Evolutionary conservation across 495 filamentous ascomycete genomes (phyloP).

Genomic region (Trichoderma parareesei): DNA sequence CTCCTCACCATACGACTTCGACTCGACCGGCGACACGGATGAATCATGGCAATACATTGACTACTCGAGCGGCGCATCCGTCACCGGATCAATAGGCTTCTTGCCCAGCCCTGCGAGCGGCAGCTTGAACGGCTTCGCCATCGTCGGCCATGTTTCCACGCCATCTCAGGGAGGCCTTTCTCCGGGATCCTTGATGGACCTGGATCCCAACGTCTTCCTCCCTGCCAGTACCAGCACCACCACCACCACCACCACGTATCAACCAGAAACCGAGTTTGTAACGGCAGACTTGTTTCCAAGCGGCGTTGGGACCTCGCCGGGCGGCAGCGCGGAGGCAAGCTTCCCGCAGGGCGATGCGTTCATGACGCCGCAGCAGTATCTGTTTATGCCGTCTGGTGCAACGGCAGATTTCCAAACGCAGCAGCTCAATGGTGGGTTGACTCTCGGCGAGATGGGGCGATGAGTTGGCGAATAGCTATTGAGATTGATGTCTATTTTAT

Average conservation of each 20-base stretch:
- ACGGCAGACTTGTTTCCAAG: not conserved
- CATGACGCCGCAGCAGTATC: constrained; percentile 6
- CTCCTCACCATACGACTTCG: constrained; percentile 23
- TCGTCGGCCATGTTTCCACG: constrained; percentile 22
- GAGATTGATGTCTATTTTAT: not conserved
- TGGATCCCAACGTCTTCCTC: constrained; percentile 15
- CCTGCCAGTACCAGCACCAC: constrained; percentile 19
- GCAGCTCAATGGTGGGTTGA: not conserved
- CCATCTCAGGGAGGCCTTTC: not conserved
- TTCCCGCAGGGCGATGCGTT: constrained; percentile 1
- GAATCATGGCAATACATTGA: constrained; percentile 22
- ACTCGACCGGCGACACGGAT: constrained; percentile 19
- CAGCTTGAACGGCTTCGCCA: constrained; percentile 33
- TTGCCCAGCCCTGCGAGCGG: constrained; percentile 34
- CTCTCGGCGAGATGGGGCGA: not conserved
- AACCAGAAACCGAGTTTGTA: constrained; percentile 10
- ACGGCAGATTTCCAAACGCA: not conserved
- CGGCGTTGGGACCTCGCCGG: not conserved
- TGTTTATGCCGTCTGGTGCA: not conserved
- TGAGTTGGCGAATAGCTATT: not conserved
- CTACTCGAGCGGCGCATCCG: constrained; percentile 17
- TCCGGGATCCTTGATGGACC: constrained; percentile 7
- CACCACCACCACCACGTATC: constrained; percentile 17
- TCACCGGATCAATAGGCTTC: constrained; percentile 24
- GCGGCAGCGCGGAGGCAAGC: not conserved